Base-by-base conservation (phyloP, 805 yeast genomes). In the Blastobotrys muscicola region DNA sequence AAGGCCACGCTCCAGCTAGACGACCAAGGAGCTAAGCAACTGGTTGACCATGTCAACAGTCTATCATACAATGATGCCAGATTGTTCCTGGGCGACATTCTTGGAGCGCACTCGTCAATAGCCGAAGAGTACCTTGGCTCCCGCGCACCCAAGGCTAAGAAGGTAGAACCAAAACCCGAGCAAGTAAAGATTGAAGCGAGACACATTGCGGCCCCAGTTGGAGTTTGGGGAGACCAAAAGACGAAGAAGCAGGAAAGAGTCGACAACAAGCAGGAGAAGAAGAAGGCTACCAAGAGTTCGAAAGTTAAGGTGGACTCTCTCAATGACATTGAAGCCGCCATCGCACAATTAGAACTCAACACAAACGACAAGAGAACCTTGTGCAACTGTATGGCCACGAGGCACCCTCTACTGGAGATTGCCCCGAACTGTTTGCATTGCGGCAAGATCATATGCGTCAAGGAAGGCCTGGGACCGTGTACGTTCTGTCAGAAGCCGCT, bases 401-500 rank as follows among this genome's bases (percentile, higher is more conserved):
- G 83, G 47, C 98, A 92, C 57, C 95, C 96, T 2, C 64, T 92
- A 29, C 82, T 86, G 49, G 94, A 85, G 45, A 73, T 82, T 50
- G 92, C 94, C 2, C 97, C 98, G 1, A 92, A 92, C 59, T 92
- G 99, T 55, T 64, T 92, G 34, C 79, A 82, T 47, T 92, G 99
- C 60, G 99, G 99, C 8, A 85, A 87, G 60, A 85, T 92, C 35
- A 85, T 92, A 2, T 92, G 99, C 66, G 71, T 74, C 3, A 80
- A 80, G 52, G 97, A 92, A 57, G 97, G 97, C 0, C 66, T 85
- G 16, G 92, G 89, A 47, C 92, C 92, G 3, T 92, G 99, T 57
- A 73, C 92, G 2, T 82, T 65, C 49, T 92, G 98, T 65, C 85
- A 86, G 0, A 59, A 70, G 20, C 82, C 78, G 30, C 62, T 92